phyloP scores from a whole-genome alignment of 179 eudicot genomes.

The Carnegiea gigantea region DNA sequence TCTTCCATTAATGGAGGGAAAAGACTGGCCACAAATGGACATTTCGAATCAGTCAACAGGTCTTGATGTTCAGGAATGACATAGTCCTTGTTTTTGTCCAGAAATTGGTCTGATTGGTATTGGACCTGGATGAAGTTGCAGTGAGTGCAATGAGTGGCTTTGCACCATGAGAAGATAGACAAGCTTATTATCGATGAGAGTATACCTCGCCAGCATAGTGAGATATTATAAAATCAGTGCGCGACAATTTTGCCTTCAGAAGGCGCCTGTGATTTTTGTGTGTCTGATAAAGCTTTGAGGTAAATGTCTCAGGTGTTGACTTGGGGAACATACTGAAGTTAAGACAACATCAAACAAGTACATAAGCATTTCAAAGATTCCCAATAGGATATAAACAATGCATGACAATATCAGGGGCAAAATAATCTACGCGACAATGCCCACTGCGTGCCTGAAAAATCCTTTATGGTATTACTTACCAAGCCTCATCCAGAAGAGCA shows the following conservation, averaged over 20 bases:
- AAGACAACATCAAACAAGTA: slow-evolving; percentile 19
- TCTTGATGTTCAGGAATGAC: slow-evolving; percentile 96
- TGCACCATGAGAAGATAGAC: slow-evolving; percentile 19
- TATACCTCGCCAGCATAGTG: slow-evolving; percentile 98
- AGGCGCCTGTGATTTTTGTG: slow-evolving; percentile 84
- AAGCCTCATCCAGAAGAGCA: slow-evolving; percentile 97
- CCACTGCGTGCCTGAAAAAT: background rate
- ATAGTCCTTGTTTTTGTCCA: slow-evolving; percentile 98
- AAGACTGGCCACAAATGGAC: slow-evolving; percentile 86
- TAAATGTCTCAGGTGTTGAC: slow-evolving; percentile 91
- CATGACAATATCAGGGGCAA: background rate
- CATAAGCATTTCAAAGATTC: slow-evolving; percentile 14
- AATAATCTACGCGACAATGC: background rate
- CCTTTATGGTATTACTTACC: slow-evolving; percentile 44
- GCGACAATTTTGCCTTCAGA: slow-evolving; percentile 87
- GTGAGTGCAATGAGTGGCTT: slow-evolving; percentile 6
- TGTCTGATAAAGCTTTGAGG: slow-evolving; percentile 95
- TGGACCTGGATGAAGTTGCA: slow-evolving; percentile 55
- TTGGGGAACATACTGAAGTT: slow-evolving; percentile 92
- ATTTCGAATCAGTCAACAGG: slow-evolving; percentile 73
- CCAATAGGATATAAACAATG: background rate
- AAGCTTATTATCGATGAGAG: slow-evolving; percentile 6
- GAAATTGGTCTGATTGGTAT: slow-evolving; percentile 86
- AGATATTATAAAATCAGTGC: slow-evolving; percentile 77
- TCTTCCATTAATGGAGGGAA: slow-evolving; percentile 80